These are phyloP conservation scores for Cryptosporidium sp. DNA, from an alignment of 169 alveolate species.

Conservation along the genomic window DNA sequence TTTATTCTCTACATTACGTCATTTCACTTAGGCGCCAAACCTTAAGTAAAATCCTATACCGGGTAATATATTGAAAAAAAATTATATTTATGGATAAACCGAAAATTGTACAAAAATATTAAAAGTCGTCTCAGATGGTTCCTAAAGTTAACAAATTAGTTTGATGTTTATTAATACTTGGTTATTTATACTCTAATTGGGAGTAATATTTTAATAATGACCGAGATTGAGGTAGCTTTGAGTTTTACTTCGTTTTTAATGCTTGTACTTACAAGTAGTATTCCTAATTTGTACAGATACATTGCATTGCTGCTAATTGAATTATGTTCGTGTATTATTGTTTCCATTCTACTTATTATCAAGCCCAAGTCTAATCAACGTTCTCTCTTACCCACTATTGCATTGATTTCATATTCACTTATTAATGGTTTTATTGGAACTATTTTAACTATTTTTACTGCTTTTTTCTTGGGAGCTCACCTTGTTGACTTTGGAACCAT, in stretches of 20 bases:
- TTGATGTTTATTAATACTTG: neutral
- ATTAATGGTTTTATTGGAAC: constrained; percentile 38
- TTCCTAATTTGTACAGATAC: constrained; percentile 20
- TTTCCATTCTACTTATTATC: neutral
- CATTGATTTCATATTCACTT: constrained; percentile 9
- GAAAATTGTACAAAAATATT: neutral
- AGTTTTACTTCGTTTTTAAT: constrained; percentile 1
- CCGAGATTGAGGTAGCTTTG: neutral
- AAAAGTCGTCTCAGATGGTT: neutral
- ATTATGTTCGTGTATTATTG: constrained; percentile 10
- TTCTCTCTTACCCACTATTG: constrained; percentile 11
- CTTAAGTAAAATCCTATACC: neutral
- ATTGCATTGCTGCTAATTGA: constrained; percentile 16
- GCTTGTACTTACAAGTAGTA: neutral
- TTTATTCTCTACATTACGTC: constrained; percentile 32
- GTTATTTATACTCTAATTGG: neutral
- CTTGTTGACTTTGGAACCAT: constrained; percentile 35
- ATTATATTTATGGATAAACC: neutral
- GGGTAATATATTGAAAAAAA: neutral
- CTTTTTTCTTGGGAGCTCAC: constrained; percentile 60
- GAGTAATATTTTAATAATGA: neutral
- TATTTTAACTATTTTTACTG: neutral
- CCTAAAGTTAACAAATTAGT: neutral
- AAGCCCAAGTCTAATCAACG: neutral
- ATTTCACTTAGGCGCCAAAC: constrained; percentile 8